Evolutionary conservation across 495 filamentous ascomycete genomes (phyloP), one percentile per base, ranked within the genome.

Genomic region (Copromyces sp.): DNA sequence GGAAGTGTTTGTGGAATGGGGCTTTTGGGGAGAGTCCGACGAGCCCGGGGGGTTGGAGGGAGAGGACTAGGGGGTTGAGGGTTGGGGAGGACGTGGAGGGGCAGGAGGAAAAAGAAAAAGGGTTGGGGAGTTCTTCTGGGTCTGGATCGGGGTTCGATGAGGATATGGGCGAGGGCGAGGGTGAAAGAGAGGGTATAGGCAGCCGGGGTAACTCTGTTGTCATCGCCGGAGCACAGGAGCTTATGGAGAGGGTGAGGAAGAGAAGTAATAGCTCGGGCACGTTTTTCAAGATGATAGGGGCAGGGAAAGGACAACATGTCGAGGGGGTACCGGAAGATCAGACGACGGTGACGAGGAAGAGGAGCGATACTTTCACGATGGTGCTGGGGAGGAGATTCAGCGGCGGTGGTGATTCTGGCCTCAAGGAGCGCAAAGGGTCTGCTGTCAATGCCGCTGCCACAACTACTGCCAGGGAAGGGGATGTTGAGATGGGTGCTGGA

Each of bases 1-100:
- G 29, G 2, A 32, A 8, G 12, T 77, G 76, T 65, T 73, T 76
- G 2, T 76, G 74, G 72, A 72, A 53, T 3, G 74, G 72, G 1
- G 72, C 69, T 0, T 77, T 77, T 53, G 68, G 40, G 35, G 40
- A 71, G 2, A 69, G 71, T 45, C 39, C 20, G 40, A 38, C 24
- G 32, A n/a, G 37, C 14, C 37, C 20, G 68, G n/a, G 39, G 39
- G 11, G 39, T 39, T 68, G 29, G 72, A 71, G n/a, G 70, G 70
- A 39, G 72, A 71, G n/a, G 70, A 75, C 38, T 39, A 32, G 72
- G 40, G 72, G 9, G 7, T 20, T 65, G 53, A 65, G 53, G 53
- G 53, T 3, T 35, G 47, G 47, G 4, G 47, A 59, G 47, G 47
- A 3, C 4, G 12, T 16, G 5, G 47, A 2, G 12, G 24, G 9